phyloP scores from a whole-genome alignment of 73 alveolate species.

The Tetrahymena elliotti region DNA sequence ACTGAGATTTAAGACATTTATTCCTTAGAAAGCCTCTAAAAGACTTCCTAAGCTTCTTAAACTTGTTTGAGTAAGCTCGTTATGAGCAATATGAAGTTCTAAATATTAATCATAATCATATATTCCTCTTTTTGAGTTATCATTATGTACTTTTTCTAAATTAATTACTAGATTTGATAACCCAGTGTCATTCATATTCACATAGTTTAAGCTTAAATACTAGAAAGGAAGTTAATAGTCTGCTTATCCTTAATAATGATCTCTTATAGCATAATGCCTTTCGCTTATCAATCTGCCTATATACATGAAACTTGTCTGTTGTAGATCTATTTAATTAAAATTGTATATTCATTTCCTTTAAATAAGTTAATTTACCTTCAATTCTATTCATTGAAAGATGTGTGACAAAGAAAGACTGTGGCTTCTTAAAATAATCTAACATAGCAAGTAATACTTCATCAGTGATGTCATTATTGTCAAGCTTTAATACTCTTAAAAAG shows the following conservation, averaged over 20 bases:
- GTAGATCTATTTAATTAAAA: background rate
- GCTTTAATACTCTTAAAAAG: background rate
- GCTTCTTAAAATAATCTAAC: background rate
- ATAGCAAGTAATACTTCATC: background rate
- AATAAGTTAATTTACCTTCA: background rate
- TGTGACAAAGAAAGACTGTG: background rate
- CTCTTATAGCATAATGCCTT: background rate
- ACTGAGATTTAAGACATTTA: background rate
- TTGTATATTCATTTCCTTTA: background rate
- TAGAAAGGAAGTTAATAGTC: background rate
- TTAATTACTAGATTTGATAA: background rate
- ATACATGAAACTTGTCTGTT: background rate
- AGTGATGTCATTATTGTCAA: background rate
- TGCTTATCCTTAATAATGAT: background rate
- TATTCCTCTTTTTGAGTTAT: background rate
- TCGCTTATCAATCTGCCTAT: background rate
- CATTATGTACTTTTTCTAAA: background rate
- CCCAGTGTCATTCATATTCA: background rate
- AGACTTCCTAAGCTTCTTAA: background rate
- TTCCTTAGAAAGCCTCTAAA: background rate
- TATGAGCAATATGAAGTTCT: background rate
- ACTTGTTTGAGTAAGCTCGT: background rate
- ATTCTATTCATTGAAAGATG: background rate
- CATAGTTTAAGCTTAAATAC: background rate
- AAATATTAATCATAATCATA: background rate